Evolutionary conservation across 805 yeast genomes (phyloP), one percentile per base, ranked within the genome.

Genomic region (Yarrowia sp.): DNA sequence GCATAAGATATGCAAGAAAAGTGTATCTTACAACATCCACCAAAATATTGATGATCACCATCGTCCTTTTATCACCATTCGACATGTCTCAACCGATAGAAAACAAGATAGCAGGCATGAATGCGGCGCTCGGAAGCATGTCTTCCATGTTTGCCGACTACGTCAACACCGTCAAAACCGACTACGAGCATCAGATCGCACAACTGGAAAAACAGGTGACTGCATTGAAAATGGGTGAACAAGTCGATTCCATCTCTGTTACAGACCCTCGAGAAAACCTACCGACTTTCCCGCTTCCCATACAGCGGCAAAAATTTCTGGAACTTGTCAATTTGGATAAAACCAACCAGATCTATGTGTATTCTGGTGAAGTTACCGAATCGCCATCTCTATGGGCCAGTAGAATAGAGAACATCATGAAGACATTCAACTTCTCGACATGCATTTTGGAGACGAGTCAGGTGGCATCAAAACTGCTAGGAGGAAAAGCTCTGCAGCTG

Each of bases 121-220:
- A 63, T 26, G 56, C 55, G n/a, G 67, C 67, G 8, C 46, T 63
- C 1, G 67, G 67, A 15, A 63, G 56, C 48, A 63, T 63, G 67
- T 63, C 67, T 9, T 38, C 45, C 40, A 63, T 63, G 56, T 63
- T 63, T 40, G 67, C 56, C n/a, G 67, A 63, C 55, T 63, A 63
- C 48, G 67, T 63, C 56, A 63, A 63, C 40, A 63, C 67, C 11
- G 56, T 63, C 48, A 63, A 63, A 48, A 63, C 67, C 15, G 67
- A 63, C 48, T 63, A 63, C 15, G 67, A 63, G 40, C 67, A 63
- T 5, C 55, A 63, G 56, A 63, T 63, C 15, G 56, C 56, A 1
- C 48, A 48, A 14, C 56, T 63, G n/a, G 67, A 63, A n/a, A 63
- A 63, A 32, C 56, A 63, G 26, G 67, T 63, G 46, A 49, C 55